Evolutionary conservation across 2,329 filamentous ascomycete species (phyloP), one percentile per base, ranked within the genome.

Genomic region (Aspergillus clavatus): DNA sequence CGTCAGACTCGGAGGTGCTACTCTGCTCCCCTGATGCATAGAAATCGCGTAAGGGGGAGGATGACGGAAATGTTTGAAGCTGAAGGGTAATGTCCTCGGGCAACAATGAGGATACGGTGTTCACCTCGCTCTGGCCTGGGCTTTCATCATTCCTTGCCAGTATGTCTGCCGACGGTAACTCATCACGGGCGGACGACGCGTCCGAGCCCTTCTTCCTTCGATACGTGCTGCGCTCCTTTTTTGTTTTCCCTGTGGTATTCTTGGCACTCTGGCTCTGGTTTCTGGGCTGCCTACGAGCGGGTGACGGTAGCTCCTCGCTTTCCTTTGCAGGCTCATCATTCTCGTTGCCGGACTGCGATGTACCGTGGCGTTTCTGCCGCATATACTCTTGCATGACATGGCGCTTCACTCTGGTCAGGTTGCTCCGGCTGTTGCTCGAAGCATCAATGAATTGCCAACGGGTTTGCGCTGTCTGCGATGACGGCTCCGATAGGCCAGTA

Each of bases 301-400:
- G 53, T 3, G 45, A 23, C 38, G 21, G 44, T 18, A 43, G 35
- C 8, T 23, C 24, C 7, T 22, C 29, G 27, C 23, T 41, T 10
- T 35, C 29, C 21, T 55, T 51, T 21, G 50, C 51, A 18, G 35
- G 5, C 5, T 42, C 37, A 18, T 33, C 41, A 26, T 5, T 7
- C 7, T 39, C 38, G 11, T 28, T 26, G 23, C 35, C 23, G 14
- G 42, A 12, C 29, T 57, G 53, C 29, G 48, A 51, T 6, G 52
- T 51, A 33, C 50, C 54, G 5, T 54, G 47, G 7, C 45, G 55
- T 43, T 68, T 70, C 37, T 68, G 65, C 16, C 65, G 65, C 56
- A 70, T 67, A 48, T 63, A 69, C 40, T 71, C 66, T 47, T 69
- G 65, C 68, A 71, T 71, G 5, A 71, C 68, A 67, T 71, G 68